These are phyloP conservation scores for Monilinia laxa DNA, from an alignment of 2,329 filamentous ascomycete species.

Conservation along the genomic window DNA sequence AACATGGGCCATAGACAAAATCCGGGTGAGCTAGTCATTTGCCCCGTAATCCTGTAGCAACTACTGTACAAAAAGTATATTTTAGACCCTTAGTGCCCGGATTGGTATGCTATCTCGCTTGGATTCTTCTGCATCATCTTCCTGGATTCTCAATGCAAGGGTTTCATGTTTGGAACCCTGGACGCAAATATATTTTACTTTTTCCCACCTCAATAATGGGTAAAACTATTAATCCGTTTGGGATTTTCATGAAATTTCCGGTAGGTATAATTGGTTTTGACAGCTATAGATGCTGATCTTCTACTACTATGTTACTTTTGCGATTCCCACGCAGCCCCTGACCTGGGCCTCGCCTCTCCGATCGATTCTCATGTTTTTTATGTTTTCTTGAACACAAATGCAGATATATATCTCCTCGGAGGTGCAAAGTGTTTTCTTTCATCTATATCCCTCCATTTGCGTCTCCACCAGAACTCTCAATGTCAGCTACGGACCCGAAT, in stretches of 20 bases:
- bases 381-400: neutral
- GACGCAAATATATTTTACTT: neutral
- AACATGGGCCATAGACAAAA: too few relatives aligned
- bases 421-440: neutral
- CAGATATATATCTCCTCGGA: conserved; percentile 1
- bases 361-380: neutral
- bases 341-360: neutral
- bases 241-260: neutral
- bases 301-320: neutral
- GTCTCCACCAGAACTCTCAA: neutral
- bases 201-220: neutral
- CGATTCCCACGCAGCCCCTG: neutral
- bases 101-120: neutral
- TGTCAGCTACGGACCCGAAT: neutral
- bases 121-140: too few relatives aligned
- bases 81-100: neutral
- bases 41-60: too few relatives aligned
- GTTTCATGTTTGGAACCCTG: neutral
- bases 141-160: neutral
- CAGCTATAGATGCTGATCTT: neutral
- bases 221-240: neutral
- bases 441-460: neutral
- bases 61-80: too few relatives aligned
- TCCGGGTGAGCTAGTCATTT: too few relatives aligned
- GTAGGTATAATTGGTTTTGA: neutral